These are phyloP conservation scores for Nakazawaea ishiwadae DNA, from an alignment of 805 yeast species.

Conservation along the genomic window DNA sequence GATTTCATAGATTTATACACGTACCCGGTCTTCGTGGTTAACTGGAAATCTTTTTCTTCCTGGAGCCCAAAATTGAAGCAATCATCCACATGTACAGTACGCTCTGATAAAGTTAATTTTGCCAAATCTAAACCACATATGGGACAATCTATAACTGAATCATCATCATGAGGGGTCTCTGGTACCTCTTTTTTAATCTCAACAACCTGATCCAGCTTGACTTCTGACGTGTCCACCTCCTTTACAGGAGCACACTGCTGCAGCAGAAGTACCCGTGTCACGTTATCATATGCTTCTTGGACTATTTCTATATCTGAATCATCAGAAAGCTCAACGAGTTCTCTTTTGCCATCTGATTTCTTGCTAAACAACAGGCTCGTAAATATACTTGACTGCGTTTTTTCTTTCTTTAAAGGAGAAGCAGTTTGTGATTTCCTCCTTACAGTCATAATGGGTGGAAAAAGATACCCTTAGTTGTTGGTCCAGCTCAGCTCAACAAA, in stretches of 20 bases:
- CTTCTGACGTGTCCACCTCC: slow-evolving; percentile 12
- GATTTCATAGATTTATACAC: slow-evolving; percentile 19
- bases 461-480: not conserved
- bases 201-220: slow-evolving; percentile 18
- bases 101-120: slow-evolving; percentile 31
- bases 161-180: no score
- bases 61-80: slow-evolving; percentile 32
- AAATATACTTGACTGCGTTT: slow-evolving; percentile 3
- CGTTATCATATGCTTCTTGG: not conserved
- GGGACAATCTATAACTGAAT: slow-evolving; percentile 38
- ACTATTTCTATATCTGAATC: slow-evolving; percentile 10
- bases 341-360: not conserved
- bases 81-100: slow-evolving; percentile 51
- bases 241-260: not conserved
- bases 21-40: slow-evolving; percentile 18
- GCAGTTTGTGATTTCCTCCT: not conserved
- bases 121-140: slow-evolving; percentile 41
- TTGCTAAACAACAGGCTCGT: not conserved
- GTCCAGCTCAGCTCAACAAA: no score
- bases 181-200: slow-evolving; percentile 6
- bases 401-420: not conserved
- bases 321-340: slow-evolving; percentile 1
- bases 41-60: slow-evolving; percentile 8
- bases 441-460: not conserved
- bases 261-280: not conserved